Evolutionary conservation across 495 filamentous ascomycete genomes (phyloP).

Genomic region (Entonaema liquescens): DNA sequence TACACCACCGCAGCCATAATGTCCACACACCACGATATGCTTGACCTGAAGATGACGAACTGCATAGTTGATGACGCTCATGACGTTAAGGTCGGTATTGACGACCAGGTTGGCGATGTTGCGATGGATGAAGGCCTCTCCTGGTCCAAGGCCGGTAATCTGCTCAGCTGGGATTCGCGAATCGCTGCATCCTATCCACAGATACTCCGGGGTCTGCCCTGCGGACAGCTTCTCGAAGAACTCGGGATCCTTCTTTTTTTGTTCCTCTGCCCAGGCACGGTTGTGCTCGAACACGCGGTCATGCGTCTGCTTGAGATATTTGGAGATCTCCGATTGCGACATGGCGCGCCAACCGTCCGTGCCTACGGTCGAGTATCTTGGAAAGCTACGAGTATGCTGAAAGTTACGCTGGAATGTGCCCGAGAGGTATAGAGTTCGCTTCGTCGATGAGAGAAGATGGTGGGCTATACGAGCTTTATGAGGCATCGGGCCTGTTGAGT

Average conservation of each 20-base stretch:
- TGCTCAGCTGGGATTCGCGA: constrained; percentile 69
- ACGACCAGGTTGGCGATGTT: constrained; percentile 72
- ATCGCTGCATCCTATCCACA: constrained; percentile 73
- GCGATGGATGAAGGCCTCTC: constrained; percentile 69
- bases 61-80: constrained; percentile 70
- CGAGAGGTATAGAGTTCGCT: constrained; percentile 6
- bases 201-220: constrained; percentile 66
- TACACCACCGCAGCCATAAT: constrained; percentile 71
- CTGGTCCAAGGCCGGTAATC: constrained; percentile 66
- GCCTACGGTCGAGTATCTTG: constrained; percentile 10
- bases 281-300: constrained; percentile 65
- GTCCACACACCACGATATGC: constrained; percentile 71
- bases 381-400: background rate
- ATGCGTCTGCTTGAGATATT: constrained; percentile 58
- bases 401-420: background rate
- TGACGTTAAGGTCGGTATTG: constrained; percentile 66
- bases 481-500: constrained; percentile 25
- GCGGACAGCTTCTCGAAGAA: constrained; percentile 63
- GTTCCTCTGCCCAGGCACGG: constrained; percentile 62
- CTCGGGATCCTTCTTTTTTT: constrained; percentile 59
- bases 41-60: constrained; percentile 67
- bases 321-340: constrained; percentile 52
- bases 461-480: constrained; percentile 21
- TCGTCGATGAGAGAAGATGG: constrained; percentile 17
- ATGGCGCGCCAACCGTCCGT: constrained; percentile 35